These are phyloP conservation scores for Persicaria tinctoria DNA, from an alignment of 148 eudicot species.

Conservation along the genomic window DNA sequence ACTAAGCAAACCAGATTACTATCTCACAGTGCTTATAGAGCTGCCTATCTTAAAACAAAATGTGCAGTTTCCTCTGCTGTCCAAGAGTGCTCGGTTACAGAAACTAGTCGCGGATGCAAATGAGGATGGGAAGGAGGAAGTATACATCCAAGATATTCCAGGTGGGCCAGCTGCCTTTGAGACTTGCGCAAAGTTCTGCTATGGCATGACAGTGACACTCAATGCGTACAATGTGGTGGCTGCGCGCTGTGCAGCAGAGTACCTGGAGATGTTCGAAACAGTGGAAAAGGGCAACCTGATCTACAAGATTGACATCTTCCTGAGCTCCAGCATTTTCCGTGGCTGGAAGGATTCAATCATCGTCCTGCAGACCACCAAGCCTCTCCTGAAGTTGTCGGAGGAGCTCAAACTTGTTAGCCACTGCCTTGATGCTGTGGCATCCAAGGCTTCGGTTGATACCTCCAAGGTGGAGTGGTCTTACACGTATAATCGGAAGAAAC, in stretches of 20 bases:
- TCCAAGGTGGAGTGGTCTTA: conserved; percentile 89
- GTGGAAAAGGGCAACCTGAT: conserved; percentile 72
- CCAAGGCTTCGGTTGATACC: conserved; percentile 57
- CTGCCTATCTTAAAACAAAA: background rate
- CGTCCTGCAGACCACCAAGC: conserved; percentile 65
- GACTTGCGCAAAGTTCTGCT: conserved; percentile 80
- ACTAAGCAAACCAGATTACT: no score
- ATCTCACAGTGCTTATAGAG: no score
- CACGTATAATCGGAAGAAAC: conserved; percentile 63
- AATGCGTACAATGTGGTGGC: conserved; percentile 80
- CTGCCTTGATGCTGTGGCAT: conserved; percentile 62
- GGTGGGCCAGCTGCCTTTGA: conserved; percentile 88
- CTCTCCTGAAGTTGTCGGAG: conserved; percentile 61
- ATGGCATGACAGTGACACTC: conserved; percentile 77
- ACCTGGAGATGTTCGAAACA: conserved; percentile 69
- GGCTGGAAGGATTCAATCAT: conserved; percentile 92
- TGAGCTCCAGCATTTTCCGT: conserved; percentile 67
- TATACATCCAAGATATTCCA: conserved; percentile 62
- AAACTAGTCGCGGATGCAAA: conserved; percentile 16
- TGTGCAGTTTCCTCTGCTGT: conserved; percentile 10
- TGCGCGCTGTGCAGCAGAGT: conserved; percentile 84
- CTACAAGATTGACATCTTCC: conserved; percentile 78
- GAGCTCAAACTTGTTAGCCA: conserved; percentile 65
- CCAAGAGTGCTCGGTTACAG: conserved; percentile 46
- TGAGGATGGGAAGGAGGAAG: conserved; percentile 53